Base-by-base conservation (phyloP, 2,329 filamentous ascomycete species). In the Fusarium denticulatum region DNA sequence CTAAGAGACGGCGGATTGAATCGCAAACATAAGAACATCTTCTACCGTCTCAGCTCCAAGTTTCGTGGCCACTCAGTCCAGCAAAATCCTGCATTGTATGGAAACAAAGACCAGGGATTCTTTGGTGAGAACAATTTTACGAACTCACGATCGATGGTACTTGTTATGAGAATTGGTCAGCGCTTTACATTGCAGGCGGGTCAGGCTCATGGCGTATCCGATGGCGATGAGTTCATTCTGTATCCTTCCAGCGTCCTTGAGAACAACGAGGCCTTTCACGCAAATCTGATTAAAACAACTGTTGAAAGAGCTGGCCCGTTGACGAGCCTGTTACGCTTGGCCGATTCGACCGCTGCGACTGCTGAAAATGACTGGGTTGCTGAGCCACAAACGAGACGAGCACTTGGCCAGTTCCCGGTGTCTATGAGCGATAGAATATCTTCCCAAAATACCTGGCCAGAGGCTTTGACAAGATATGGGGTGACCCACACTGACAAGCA, bases 81-180 rank as follows among this genome's bases (percentile, higher is more conserved):
- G 3, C 68, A 72, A 30, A 60, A 24, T 16, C 70, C 70, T 8
- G 47, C 53, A 0, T 14, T 73, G 2, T 60, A 66, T 24, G 71
- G 72, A 6, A 73, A 74, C 24, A 61, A 71, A 16, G 59, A 65
- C n/a, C 70, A 71, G 22, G 36, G 42, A 0, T 73, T 74, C n/a
- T 73, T 74, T 5, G 67, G 63, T 3, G 32, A 56, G 1, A 49
- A n/a, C 10, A 50, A 11, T 0, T 32, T 57, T 7, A 14, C 42
- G 1, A 40, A 30, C 6, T 28, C 30, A 22, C 46, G 28, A 5
- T 26, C 30, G 5, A 58, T n/a, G 16, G 26, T 67, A 3, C 46
- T 37, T 2, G 53, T 68, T 5, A 36, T 45, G 1, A 53, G 10
- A 24, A n/a, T 22, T 4, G 47, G 14, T 5, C 18, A 49, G 1